Conservation (phyloP, 2,329 filamentous ascomycete species). For the Didymosphaeria variabile region DNA sequence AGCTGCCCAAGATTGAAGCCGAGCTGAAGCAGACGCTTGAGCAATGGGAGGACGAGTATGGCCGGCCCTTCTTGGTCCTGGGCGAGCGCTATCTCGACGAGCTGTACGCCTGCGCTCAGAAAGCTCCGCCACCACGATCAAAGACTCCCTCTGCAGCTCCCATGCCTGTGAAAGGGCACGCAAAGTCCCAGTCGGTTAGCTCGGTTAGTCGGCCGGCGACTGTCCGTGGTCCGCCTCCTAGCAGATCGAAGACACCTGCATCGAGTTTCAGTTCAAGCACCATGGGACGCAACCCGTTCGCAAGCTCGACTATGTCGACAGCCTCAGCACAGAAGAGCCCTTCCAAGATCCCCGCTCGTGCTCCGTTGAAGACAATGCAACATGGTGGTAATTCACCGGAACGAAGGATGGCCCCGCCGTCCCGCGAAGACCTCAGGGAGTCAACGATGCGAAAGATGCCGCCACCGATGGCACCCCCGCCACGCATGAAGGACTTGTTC, state of each 20-base stretch:
- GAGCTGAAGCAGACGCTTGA: conserved; percentile 87
- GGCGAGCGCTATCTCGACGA: conserved; percentile 90
- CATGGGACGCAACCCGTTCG: conserved; percentile 43
- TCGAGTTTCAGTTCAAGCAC: conserved; percentile 46
- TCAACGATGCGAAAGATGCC: conserved; percentile 52
- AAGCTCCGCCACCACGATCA: conserved; percentile 69
- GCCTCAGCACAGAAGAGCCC: conserved; percentile 60
- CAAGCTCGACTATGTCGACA: conserved; percentile 43
- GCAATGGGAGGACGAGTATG: conserved; percentile 92
- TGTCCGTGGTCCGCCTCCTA: conserved; percentile 52
- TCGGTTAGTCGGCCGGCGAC: conserved; percentile 49
- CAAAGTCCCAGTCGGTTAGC: conserved; percentile 42
- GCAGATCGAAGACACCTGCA: conserved; percentile 56
- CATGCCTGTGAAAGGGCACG: conserved; percentile 42
- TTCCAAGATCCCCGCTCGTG: conserved; percentile 74
- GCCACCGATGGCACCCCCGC: conserved; percentile 69
- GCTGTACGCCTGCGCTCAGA: conserved; percentile 71
- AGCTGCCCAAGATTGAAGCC: conserved; percentile 87
- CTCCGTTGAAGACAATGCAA: conserved; percentile 73
- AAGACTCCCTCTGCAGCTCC: conserved; percentile 74
- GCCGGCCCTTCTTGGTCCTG: conserved; percentile 89
- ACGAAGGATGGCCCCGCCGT: conserved; percentile 56
- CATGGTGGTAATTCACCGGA: conserved; percentile 84
- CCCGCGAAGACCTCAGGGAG: conserved; percentile 30
- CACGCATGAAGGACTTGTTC: conserved; percentile 89